Evolutionary conservation across 1,284 basidiomycete species (phyloP).

Genomic region (Tremellales sp.): DNA sequence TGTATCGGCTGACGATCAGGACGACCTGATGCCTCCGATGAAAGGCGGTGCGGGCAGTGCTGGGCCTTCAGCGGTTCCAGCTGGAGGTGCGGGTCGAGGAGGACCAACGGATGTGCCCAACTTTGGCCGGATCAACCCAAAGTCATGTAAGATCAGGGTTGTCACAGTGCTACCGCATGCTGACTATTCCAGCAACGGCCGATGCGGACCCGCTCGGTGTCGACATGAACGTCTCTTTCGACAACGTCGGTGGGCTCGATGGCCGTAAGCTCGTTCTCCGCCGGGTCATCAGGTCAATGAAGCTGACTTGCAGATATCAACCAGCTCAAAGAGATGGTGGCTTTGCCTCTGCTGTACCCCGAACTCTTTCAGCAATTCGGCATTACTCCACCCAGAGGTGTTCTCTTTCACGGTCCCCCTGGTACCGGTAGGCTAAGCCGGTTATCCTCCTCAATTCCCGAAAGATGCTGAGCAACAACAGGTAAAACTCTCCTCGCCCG

Average conservation of each 20-base stretch:
- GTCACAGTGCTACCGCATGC: conserved; percentile 10
- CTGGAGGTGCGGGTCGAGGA: neutral
- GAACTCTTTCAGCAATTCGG: conserved; percentile 96
- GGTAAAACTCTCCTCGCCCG: conserved; percentile 85
- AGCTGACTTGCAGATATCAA: conserved; percentile 68
- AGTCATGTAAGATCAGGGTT: conserved; percentile 30
- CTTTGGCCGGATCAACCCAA: conserved; percentile 46
- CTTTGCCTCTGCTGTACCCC: conserved; percentile 90
- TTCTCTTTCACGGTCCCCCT: conserved; percentile 94
- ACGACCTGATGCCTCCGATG: conserved; percentile 25
- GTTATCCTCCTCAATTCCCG: neutral
- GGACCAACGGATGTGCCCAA: conserved; percentile 43
- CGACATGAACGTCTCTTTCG: conserved; percentile 89
- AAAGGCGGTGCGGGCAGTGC: conserved; percentile 18
- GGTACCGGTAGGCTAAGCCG: conserved; percentile 61
- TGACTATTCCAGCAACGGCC: conserved; percentile 64
- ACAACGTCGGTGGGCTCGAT: conserved; percentile 95
- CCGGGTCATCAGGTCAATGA: neutral
- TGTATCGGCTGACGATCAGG: conserved; percentile 9
- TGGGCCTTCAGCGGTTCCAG: conserved; percentile 14
- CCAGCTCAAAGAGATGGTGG: conserved; percentile 97
- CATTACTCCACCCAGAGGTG: conserved; percentile 92
- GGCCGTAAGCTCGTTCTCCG: conserved; percentile 60
- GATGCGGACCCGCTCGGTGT: conserved; percentile 95
- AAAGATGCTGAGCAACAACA: conserved; percentile 2